A percentile compares a stretch with the other conserved stretches of the same genome.
Evolutionary conservation across 768 basidiomycete species (phyloP).

Genomic region (Psilocybe sp.): DNA sequence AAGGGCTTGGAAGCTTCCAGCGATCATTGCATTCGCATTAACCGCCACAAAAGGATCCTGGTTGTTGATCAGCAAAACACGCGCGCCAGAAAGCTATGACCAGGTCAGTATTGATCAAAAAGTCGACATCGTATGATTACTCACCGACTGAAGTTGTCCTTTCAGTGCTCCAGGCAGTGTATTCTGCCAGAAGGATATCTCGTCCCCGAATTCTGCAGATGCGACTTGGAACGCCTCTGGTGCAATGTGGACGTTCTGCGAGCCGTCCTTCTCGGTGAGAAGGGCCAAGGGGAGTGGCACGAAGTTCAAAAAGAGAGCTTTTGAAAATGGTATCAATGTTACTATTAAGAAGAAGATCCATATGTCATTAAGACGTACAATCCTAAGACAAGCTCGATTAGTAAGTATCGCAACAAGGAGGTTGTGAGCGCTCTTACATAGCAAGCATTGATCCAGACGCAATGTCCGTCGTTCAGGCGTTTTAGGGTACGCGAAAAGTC

Average conservation of each 20-base stretch:
- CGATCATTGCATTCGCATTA: slow-evolving; percentile 49
- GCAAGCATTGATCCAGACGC: slow-evolving; percentile 51
- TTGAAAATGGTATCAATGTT: neutral
- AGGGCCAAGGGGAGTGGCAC: slow-evolving; percentile 48
- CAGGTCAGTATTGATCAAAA: neutral
- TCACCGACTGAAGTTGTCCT: slow-evolving; percentile 45
- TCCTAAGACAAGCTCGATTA: slow-evolving; percentile 25
- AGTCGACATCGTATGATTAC: slow-evolving; percentile 10
- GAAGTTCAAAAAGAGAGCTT: slow-evolving; percentile 45
- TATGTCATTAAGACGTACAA: slow-evolving; percentile 24
- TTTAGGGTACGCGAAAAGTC: slow-evolving; percentile 55
- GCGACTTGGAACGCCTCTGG: slow-evolving; percentile 55
- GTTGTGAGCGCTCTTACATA: slow-evolving; percentile 26
- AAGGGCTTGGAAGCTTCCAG: slow-evolving; percentile 51
- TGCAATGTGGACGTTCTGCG: slow-evolving; percentile 50
- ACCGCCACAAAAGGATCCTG: slow-evolving; percentile 50
- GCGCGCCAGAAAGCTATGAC: slow-evolving; percentile 44
- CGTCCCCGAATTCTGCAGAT: slow-evolving; percentile 49
- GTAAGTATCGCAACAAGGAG: neutral
- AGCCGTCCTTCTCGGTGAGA: slow-evolving; percentile 40
- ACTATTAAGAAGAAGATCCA: neutral
- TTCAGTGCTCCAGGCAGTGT: slow-evolving; percentile 44
- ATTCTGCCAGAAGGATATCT: slow-evolving; percentile 56
- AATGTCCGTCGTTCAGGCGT: slow-evolving; percentile 58
- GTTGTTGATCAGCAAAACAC: slow-evolving; percentile 53